Evolutionary conservation across 768 basidiomycete species (phyloP).

Genomic region (Russula emetica): DNA sequence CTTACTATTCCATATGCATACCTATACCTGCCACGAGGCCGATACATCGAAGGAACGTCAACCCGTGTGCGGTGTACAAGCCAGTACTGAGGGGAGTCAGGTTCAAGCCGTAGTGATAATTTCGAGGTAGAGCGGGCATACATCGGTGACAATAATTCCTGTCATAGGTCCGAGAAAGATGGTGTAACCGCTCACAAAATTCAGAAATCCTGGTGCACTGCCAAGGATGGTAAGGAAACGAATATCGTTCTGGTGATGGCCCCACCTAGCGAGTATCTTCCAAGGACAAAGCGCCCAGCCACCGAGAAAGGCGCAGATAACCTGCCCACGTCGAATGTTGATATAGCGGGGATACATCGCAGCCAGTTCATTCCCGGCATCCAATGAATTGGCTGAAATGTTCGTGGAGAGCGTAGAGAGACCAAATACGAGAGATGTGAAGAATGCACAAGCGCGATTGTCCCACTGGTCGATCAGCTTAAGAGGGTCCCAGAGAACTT

Average conservation of each 20-base stretch:
- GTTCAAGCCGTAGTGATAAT: background rate
- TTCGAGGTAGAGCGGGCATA: constrained; percentile 35
- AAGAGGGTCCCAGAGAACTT: constrained; percentile 68
- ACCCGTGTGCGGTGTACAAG: constrained; percentile 65
- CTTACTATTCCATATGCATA: constrained; percentile 68
- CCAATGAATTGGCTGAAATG: constrained; percentile 73
- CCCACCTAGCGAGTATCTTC: constrained; percentile 63
- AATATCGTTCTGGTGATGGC: constrained; percentile 26
- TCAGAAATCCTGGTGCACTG: constrained; percentile 60
- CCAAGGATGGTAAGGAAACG: background rate
- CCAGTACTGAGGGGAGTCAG: constrained; percentile 55
- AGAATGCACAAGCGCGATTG: constrained; percentile 82
- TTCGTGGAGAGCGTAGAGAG: constrained; percentile 62
- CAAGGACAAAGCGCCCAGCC: constrained; percentile 83
- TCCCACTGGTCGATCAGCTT: constrained; percentile 75
- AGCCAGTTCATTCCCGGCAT: constrained; percentile 80
- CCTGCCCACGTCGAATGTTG: constrained; percentile 71
- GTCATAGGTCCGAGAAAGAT: constrained; percentile 84
- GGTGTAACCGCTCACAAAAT: constrained; percentile 79
- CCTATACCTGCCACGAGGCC: constrained; percentile 69
- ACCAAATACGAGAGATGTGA: constrained; percentile 68
- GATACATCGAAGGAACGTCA: constrained; percentile 82
- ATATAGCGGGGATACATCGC: constrained; percentile 70
- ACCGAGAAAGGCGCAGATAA: constrained; percentile 75
- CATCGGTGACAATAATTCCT: constrained; percentile 60